These are phyloP conservation scores for Rhizophagus sp. DNA, from an alignment of 192 early-diverging fungal genomes.

Conservation along the genomic window DNA sequence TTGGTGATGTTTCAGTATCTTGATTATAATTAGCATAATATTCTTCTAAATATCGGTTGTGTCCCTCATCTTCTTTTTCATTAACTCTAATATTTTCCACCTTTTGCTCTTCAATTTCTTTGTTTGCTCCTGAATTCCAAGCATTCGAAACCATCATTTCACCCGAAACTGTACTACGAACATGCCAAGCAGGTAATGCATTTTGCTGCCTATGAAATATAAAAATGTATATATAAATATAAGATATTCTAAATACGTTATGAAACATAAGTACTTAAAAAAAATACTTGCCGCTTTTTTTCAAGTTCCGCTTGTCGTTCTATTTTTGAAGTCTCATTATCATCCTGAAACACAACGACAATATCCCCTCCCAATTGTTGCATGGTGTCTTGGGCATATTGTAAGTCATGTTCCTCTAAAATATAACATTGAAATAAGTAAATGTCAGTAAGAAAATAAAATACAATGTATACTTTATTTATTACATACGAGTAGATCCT, in stretches of 20 bases:
- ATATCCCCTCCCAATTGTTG: slow-evolving; percentile 59
- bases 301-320: slow-evolving; percentile 65
- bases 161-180: slow-evolving; percentile 71
- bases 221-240: not conserved
- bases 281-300: slow-evolving; percentile 49
- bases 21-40: slow-evolving; percentile 32
- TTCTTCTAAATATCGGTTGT: slow-evolving; percentile 32
- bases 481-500: slow-evolving; percentile 8
- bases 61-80: slow-evolving; percentile 43
- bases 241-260: not conserved
- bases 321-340: slow-evolving; percentile 66
- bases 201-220: slow-evolving; percentile 59
- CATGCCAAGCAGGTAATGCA: slow-evolving; percentile 78
- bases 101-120: slow-evolving; percentile 44
- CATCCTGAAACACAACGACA: slow-evolving; percentile 70
- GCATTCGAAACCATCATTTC: slow-evolving; percentile 41
- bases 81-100: slow-evolving; percentile 41
- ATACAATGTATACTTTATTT: not conserved
- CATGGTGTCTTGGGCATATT: slow-evolving; percentile 66
- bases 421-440: not conserved
- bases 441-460: not conserved
- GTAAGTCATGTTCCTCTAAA: slow-evolving; percentile 58
- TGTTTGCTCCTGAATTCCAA: slow-evolving; percentile 35
- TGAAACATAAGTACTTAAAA: not conserved
- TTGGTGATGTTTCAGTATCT: slow-evolving; percentile 24